phyloP scores from a whole-genome alignment of 768 basidiomycete species.

The Leccinum olivaceopallidum region DNA sequence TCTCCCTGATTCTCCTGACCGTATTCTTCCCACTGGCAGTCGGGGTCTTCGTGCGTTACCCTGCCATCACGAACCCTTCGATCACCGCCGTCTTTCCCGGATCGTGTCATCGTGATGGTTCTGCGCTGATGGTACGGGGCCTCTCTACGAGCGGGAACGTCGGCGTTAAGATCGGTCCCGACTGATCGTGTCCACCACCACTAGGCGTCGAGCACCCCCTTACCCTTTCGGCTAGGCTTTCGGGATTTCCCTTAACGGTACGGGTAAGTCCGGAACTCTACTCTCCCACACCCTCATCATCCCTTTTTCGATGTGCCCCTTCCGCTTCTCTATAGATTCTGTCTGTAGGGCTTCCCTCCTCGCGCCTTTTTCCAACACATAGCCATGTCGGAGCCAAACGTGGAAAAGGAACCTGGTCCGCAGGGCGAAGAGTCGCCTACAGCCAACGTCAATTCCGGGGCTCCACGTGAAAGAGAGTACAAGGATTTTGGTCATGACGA shows the following conservation, averaged over 20 bases:
- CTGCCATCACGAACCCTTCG: conserved; percentile 14
- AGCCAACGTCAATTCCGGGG: conserved; percentile 21
- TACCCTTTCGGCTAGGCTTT: no score
- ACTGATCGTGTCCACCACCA: no score
- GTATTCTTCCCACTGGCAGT: conserved; percentile 35
- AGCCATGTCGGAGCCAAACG: conserved; percentile 40
- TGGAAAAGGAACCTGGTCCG: conserved; percentile 69
- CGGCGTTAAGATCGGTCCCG: no score
- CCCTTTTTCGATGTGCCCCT: conserved; percentile 5
- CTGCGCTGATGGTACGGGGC: no score
- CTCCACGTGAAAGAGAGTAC: conserved; percentile 77
- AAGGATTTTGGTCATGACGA: conserved; percentile 82
- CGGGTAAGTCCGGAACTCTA: background rate
- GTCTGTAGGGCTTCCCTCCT: conserved; percentile 29
- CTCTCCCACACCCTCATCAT: conserved; percentile 34
- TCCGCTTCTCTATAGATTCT: conserved; percentile 23
- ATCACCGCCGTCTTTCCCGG: conserved; percentile 39
- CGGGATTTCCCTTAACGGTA: no score
- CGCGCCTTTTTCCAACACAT: conserved; percentile 53
- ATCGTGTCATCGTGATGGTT: conserved; percentile 41
- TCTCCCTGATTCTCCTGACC: conserved; percentile 6
- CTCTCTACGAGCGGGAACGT: no score
- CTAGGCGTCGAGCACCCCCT: no score
- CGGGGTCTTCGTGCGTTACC: conserved; percentile 60
- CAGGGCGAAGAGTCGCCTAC: conserved; percentile 47